Conservation (phyloP, 148 eudicot species). For the Rhododendron kiyosumense region DNA sequence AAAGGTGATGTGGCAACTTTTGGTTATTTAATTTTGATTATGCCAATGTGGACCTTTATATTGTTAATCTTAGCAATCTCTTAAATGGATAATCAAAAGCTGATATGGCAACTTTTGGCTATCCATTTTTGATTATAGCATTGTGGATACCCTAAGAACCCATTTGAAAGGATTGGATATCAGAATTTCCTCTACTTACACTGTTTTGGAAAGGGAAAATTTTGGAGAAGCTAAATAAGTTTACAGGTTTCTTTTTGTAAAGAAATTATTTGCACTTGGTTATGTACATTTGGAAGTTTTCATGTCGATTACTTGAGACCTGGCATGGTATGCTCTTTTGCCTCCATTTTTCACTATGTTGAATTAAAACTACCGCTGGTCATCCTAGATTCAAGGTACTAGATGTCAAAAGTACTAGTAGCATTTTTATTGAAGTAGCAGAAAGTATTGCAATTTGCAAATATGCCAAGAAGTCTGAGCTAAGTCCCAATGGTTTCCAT, state of each 20-base stretch:
- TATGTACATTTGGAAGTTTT: background rate
- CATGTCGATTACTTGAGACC: background rate
- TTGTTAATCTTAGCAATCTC: no score
- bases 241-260: background rate
- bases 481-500: background rate
- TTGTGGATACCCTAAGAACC: no score
- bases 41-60: no score
- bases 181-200: background rate
- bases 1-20: no score
- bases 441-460: background rate
- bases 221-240: background rate
- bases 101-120: no score
- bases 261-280: background rate
- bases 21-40: no score
- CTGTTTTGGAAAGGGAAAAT: background rate
- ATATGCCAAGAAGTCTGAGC: background rate
- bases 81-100: no score
- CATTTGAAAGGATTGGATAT: background rate
- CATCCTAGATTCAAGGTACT: background rate
- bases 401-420: background rate
- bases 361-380: background rate
- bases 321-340: background rate
- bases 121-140: no score
- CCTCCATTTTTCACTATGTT: background rate
- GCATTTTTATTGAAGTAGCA: background rate